Conservation (phyloP, 2,329 filamentous ascomycete species). For the Leptographium procerum region DNA sequence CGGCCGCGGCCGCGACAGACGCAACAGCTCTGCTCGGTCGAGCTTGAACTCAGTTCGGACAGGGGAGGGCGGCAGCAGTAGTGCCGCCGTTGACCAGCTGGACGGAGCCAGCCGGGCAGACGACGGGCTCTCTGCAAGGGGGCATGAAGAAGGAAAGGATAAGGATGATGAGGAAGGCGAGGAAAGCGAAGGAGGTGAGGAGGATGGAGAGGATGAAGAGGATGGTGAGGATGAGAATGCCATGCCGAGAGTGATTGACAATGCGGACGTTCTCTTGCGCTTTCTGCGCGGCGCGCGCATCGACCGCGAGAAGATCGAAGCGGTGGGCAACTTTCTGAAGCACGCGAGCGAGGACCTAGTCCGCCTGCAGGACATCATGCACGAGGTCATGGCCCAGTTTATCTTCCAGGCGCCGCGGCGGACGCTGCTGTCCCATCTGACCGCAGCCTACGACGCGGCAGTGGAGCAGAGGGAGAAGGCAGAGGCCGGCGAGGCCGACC, state of each 20-base stretch:
- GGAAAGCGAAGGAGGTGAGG: neutral
- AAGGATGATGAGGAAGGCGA: neutral
- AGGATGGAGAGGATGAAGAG: neutral
- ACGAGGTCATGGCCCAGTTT: constrained; percentile 74
- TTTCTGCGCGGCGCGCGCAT: constrained; percentile 59
- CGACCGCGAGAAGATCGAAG: constrained; percentile 81
- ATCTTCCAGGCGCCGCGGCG: constrained; percentile 82
- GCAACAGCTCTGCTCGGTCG: constrained; percentile 12
- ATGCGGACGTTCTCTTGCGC: constrained; percentile 58
- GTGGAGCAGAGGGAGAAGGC: neutral
- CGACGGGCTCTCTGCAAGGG: too few species aligned
- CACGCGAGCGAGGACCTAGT: constrained; percentile 63
- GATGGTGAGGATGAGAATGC: constrained; percentile 12
- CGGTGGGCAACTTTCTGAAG: constrained; percentile 69
- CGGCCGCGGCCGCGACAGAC: constrained; percentile 11
- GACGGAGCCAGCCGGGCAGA: neutral
- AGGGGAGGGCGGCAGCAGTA: neutral
- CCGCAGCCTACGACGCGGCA: constrained; percentile 42
- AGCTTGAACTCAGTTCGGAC: neutral
- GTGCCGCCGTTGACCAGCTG: neutral
- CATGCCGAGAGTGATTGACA: constrained; percentile 34
- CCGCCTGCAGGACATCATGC: constrained; percentile 66
- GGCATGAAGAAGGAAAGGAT: neutral
- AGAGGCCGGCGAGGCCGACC: neutral
- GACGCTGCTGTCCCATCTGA: constrained; percentile 61